Base-by-base conservation (phyloP, 306 rosid genomes). In the Cercis canadensis region DNA sequence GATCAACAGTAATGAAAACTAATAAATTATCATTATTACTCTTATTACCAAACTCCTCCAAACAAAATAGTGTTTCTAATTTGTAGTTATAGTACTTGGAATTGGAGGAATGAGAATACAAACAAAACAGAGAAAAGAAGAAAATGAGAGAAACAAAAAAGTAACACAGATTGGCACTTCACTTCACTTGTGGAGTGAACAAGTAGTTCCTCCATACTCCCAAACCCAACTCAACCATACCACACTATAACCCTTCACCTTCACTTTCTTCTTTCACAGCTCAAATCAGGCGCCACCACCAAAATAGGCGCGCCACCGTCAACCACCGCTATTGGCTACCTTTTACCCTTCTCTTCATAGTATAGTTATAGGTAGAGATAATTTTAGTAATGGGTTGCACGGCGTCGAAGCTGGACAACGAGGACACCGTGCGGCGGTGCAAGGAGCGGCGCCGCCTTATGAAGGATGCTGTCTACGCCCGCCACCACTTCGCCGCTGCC, bases 401-500 rank as follows among this genome's bases (percentile, higher is more conserved):
- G 45, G 96, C 89, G 6, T 95, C 99, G 1, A 95, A 91, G 84
- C 86, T 91, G 0, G 92, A 91, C 70, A 88, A 95, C 63, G 99
- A 95, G 82, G 99, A 95, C 81, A 91, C 96, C 0, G 99, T 95
- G 4, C 78, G 90, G 57, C 92, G 99, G 32, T 91, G 99, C 80
- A 95, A 91, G 86, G 96, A 95, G 62, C 89, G 99, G 4, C 97
- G 99, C 51, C 92, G 92, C 60, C 87, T 95, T 14, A 95, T 95
- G 87, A 95, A 87, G 61, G 90, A 91, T 43, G 92, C 97, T 0
- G 96, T 95, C 7, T 62, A 60, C 67, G 85, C 99, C 1, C 96
- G 99, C 62, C 92, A 91, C 79, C 96, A 83, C 77, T 82, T 95
- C 2, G 99, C 97, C n/a, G 95, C 97, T 0, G 96, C 99, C 0